These are phyloP conservation scores for Arctium minus DNA, from an alignment of 129 eudicot genomes.

Conservation along the genomic window DNA sequence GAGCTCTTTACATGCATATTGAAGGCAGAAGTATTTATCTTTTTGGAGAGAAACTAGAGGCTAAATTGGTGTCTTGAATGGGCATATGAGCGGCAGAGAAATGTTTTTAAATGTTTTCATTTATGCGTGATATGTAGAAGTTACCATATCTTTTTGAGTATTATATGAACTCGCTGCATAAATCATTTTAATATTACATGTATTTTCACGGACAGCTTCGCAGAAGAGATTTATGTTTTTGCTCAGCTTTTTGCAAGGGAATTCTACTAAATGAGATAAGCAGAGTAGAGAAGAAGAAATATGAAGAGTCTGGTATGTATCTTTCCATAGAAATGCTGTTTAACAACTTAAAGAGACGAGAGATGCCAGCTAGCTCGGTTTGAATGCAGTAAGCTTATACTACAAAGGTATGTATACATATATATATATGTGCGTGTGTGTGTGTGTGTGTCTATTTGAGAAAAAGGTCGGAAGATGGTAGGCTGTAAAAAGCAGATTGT, in stretches of 20 bases:
- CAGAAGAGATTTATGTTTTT: not conserved
- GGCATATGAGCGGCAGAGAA: not conserved
- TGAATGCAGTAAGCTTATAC: not conserved
- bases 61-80: not conserved
- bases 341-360: no score
- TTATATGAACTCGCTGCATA: not conserved
- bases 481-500: not conserved
- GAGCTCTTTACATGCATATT: not conserved
- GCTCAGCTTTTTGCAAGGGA: not conserved
- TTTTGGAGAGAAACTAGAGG: not conserved
- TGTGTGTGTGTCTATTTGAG: not conserved
- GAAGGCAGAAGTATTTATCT: not conserved
- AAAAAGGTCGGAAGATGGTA: not conserved
- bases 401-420: not conserved
- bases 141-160: not conserved
- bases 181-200: not conserved
- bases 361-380: not conserved
- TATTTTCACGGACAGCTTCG: not conserved
- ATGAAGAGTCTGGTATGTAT: not conserved
- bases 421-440: no score
- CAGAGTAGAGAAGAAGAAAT: not conserved
- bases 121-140: not conserved
- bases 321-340: not conserved
- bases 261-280: not conserved
- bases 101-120: not conserved